Evolutionary conservation across 768 basidiomycete genomes (phyloP), one percentile per base, ranked within the genome.

Genomic region (Tephrocybe sp.): DNA sequence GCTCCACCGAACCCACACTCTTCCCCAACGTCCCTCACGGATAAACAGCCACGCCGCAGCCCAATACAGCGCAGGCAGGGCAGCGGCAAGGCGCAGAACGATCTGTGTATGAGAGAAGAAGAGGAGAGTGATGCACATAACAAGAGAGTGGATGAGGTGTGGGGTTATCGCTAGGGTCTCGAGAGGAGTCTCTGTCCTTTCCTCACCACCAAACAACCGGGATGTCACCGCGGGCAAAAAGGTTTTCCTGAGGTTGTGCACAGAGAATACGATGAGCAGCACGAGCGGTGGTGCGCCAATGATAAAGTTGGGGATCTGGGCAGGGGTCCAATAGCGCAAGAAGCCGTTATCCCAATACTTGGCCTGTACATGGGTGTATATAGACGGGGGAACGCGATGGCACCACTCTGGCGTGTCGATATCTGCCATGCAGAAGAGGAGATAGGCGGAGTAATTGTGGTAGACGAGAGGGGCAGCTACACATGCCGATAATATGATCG

Each of bases 51-150:
- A 75, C 3, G 90, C 83, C n/a, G 87, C 84, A 2, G 83, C 86
- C 97, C 96, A 98, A 66, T 92, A 93, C 1, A 82, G 71, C 41
- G 88, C 71, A 0, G 96, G 96, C 67, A 93, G 76, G 3, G 87
- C 81, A 1, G 86, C 78, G 18, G 84, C 82, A 11, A 88, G 73
- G 6, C 95, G 86, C 1, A 98, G 80, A 17, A 84, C 72, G 55
- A 98, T 97, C 65, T 97, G 96, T 2, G 85, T 86, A 60, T 98
- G 91, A 0, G 93, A 89, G 15, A 81, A 79, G 63, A 94, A 82
- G 12, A 93, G 73, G 15, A 97, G 71, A 33, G 88, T 70, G 33
- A 74, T 64, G n/a, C 77, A 75, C 45, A 90, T 69, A 44, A 81
- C 60, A 25, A 86, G 62, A 10, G 90, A 83, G 58, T 96, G 88